These are phyloP conservation scores for Fomitiporia mediterranea DNA, from an alignment of 1,284 basidiomycete genomes.

Conservation along the genomic window DNA sequence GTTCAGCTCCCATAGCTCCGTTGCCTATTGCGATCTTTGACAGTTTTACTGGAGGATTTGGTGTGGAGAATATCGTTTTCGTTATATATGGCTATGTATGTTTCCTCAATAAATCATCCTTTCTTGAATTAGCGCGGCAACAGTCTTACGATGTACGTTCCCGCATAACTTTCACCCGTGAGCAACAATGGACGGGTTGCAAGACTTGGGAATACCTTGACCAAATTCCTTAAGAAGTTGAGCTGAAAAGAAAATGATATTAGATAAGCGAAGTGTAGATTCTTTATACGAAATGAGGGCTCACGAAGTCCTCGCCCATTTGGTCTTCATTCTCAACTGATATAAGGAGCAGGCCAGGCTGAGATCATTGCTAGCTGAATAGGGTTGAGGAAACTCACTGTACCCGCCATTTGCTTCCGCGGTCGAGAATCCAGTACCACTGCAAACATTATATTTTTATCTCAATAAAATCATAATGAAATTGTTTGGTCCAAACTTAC, in stretches of 20 bases:
- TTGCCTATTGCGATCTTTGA: slow-evolving; percentile 67
- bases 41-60: slow-evolving; percentile 64
- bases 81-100: slow-evolving; percentile 59
- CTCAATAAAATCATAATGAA: too few species aligned
- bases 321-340: slow-evolving; percentile 62
- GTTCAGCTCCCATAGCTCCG: slow-evolving; percentile 47
- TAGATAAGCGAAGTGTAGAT: neutral
- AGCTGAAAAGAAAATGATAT: slow-evolving; percentile 36
- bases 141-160: slow-evolving; percentile 51
- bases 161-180: slow-evolving; percentile 65
- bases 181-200: slow-evolving; percentile 55
- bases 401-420: slow-evolving; percentile 51
- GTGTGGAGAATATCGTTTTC: slow-evolving; percentile 58
- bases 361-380: slow-evolving; percentile 6
- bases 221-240: slow-evolving; percentile 61
- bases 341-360: slow-evolving; percentile 8
- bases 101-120: neutral
- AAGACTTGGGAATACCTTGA: slow-evolving; percentile 62
- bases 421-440: slow-evolving; percentile 62
- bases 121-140: too few species aligned
- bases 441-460: slow-evolving; percentile 26
- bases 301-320: slow-evolving; percentile 64
- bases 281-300: slow-evolving; percentile 24
- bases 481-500: slow-evolving; percentile 40
- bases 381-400: slow-evolving; percentile 33